Evolutionary conservation across 2,329 filamentous ascomycete species (phyloP), one percentile per base, ranked within the genome.

Genomic region (Calonectria fujianensis): DNA sequence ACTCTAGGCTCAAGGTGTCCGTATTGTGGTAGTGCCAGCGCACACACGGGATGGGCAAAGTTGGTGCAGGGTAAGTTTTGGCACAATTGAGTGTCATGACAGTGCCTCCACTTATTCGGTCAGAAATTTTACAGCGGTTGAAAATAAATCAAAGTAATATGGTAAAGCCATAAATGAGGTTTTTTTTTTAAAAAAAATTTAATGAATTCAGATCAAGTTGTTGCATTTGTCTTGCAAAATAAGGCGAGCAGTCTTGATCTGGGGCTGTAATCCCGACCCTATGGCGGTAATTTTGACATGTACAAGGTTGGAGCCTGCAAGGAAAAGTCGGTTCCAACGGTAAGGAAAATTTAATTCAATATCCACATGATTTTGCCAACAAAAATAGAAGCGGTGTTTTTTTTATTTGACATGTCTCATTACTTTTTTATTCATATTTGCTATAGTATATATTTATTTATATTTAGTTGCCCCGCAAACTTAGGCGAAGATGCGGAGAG

Each of bases 401-500:
- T 41, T 63, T 63, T 18, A n/a, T 41, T 41, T 29, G 37, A 63
- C 29, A 37, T 65, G 29, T 35, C 29, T 35, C 61, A 54, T 54
- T 32, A 54, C 51, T 29, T 29, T 54, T 54, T 54, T 31, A 54
- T 54, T 32, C 24, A 20, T 54, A 14, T 29, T 13, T 29, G 27
- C 31, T 29, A 54, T 54, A 31, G 11, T 54, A 18, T 29, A n/a
- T 29, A 31, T 32, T 29, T 54, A 50, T 39, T 18, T 59, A 35
- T 48, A 24, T 48, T 48, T 48, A 24, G 3, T 24, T 48, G n/a
- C 20, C 51, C 48, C 68, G 29, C n/a, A 29, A 27, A 48, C 51
- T 74, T 74, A 80, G 72, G 85, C 86, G 80, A 91, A 91, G 79
- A 91, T 91, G 67, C 89, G 88, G 69, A 89, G 83, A 45, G 89